Evolutionary conservation across 768 basidiomycete genomes (phyloP), one percentile per base, ranked within the genome.

Genomic region (Cystobasidiopsis lactophilus): DNA sequence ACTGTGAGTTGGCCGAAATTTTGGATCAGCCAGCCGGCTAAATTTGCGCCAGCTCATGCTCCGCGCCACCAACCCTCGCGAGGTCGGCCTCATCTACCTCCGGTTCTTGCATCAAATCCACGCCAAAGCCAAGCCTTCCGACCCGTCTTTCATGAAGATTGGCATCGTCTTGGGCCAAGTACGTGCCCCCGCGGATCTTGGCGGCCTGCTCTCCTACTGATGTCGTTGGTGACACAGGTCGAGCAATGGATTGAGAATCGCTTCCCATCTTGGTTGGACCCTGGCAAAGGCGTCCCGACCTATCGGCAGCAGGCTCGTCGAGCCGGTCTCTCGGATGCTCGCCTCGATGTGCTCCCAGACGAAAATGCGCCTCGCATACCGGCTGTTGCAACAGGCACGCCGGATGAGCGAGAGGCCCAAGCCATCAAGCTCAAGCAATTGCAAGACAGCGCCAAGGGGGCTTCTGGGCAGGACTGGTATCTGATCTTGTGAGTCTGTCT

Each of bases 191-290:
- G 33, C n/a, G 21, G 23, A 14, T 39, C 39, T 46, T 33, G 2
- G 27, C 43, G n/a, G 5, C 43, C 27, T 11, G 5, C 9, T 24
- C 26, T 37, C 19, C 11, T 9, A 13, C 16, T 1, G 10, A 26
- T 35, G 18, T n/a, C 9, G 21, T 16, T 35, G 33, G 30, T 37
- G 2, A n/a, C 49, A 41, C 59, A 71, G 85, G 84, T 96, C 65
- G 89, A 95, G 61, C 77, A 79, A 67, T 96, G 91, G 91, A 77
- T 71, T 53, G 91, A 95, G 67, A 81, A 79, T 59, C 73, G 89
- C 66, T 98, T 84, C 69, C 91, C 91, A 2, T 84, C 86, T 2
- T 93, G 91, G 71, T 75, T 98, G 40, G 5, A 16, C 11, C 27
- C 53, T 18, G 56, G 56, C 3, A 19, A 19, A 14, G 19, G n/a